Evolutionary conservation across 192 early-diverging fungal genomes (phyloP), one percentile per base, ranked within the genome.

Genomic region (Coemansia sp.): DNA sequence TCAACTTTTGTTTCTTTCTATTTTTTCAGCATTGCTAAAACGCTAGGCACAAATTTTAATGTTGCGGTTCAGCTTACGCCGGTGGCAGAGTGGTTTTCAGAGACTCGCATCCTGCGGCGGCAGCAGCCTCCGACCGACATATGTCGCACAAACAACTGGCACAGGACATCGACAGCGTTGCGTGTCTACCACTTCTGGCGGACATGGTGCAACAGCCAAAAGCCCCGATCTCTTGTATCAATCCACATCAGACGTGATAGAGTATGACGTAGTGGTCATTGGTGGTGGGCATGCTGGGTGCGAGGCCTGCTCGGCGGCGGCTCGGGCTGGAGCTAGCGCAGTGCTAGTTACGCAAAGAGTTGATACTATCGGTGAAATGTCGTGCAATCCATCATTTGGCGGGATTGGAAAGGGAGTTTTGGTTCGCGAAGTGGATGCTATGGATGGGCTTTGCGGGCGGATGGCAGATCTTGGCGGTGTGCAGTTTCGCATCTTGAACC

Each of bases 381-480:
- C 91, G 14, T 93, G 91, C 67, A 93, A 93, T 62, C 91, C 91
- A 24, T 91, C 91, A 0, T 91, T 93, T 81, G 91, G 91, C 41
- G 91, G 91, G 4, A 84, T 93, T 7, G 91, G 91, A 4, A 93
- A 93, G 62, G 91, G 91, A n/a, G 81, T 87, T 14, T 73, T 93
- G 23, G 89, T 93, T 19, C 78, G 85, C 55, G 91, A 93, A 61
- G 83, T 93, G 14, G 91, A 93, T 66, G 91, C 91, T 12, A 68
- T 93, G 74, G 91, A 91, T 66, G 91, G 91, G 45, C 82, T 93
- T n/a, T 93, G 91, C 65, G 89, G 88, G 14, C 78, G 83, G 18
- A 89, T 91, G 62, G 87, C 89, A 13, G 91, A 93, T 72, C 66
- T 87, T 38, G 81, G 89, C 16, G 91, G 91, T 18, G 89, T 93